Conservation (phyloP, 495 filamentous ascomycete species). For the Neurospora hispaniola region DNA sequence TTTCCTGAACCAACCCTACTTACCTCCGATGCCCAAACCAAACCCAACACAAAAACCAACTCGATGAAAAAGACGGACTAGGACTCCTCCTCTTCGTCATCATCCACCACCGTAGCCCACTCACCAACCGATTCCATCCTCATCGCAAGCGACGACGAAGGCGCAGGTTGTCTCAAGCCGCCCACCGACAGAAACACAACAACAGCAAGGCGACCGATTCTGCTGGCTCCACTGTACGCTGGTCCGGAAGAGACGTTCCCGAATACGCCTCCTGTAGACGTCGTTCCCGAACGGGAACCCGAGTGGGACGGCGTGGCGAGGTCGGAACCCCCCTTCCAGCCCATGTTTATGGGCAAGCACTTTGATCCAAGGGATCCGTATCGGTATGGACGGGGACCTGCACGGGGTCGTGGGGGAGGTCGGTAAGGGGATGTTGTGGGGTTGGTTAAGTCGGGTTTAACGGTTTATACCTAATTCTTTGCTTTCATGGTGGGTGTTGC, state of each 20-base stretch:
- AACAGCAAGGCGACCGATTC: not conserved
- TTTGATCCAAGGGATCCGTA: not conserved
- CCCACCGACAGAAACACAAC: not conserved
- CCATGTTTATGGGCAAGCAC: not conserved
- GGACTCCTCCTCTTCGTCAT: not conserved
- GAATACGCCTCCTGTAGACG: not conserved
- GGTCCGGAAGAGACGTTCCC: not conserved
- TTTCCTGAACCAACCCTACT: not conserved
- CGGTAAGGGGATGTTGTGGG: too few species aligned
- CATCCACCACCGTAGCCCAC: not conserved
- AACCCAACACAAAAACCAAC: not conserved
- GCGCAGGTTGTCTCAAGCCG: not conserved
- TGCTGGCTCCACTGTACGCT: not conserved
- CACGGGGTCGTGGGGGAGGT: too few species aligned
- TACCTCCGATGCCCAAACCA: not conserved
- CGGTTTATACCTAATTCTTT: too few species aligned
- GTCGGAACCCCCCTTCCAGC: not conserved
- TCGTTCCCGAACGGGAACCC: not conserved
- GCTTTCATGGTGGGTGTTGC: too few species aligned
- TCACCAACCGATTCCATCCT: not conserved
- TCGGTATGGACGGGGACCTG: not conserved
- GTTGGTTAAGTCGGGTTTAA: too few species aligned
- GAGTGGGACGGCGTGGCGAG: not conserved
- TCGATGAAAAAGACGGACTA: not conserved
- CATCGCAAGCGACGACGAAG: not conserved